Evolutionary conservation across 2,329 filamentous ascomycete genomes (phyloP).

Genomic region (Peltaster fructicola): DNA sequence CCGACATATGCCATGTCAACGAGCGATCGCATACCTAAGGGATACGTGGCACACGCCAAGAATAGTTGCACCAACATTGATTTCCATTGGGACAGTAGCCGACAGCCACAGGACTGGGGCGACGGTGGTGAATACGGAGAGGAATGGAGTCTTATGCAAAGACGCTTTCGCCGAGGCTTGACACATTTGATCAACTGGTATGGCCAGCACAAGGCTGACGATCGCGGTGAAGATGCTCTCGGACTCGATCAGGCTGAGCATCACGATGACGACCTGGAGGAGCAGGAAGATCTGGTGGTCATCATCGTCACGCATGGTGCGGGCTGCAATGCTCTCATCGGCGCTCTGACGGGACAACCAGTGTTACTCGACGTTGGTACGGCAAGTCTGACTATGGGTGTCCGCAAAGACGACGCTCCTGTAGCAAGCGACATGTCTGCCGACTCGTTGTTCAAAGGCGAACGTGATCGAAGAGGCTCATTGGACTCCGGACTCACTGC

Average conservation of each 20-base stretch:
- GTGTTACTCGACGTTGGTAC: conserved; percentile 80
- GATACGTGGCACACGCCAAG: conserved; percentile 78
- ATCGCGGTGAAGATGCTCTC: conserved; percentile 17
- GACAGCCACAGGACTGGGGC: conserved; percentile 61
- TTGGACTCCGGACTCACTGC: conserved; percentile 31
- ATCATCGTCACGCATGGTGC: conserved; percentile 87
- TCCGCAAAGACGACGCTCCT: conserved; percentile 33
- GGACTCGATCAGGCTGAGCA: conserved; percentile 18
- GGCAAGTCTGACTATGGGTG: conserved; percentile 80
- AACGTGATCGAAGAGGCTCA: conserved; percentile 19
- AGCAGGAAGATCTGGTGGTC: conserved; percentile 57
- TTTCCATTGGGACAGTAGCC: conserved; percentile 90
- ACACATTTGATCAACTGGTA: conserved; percentile 77
- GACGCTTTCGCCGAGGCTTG: conserved; percentile 64
- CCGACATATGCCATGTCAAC: conserved; percentile 71
- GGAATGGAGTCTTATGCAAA: conserved; percentile 93
- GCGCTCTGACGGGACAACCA: conserved; percentile 77
- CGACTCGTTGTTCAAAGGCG: conserved; percentile 9
- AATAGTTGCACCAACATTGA: conserved; percentile 78
- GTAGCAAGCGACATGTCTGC: conserved; percentile 4
- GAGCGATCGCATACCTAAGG: conserved; percentile 65
- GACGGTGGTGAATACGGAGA: conserved; percentile 77
- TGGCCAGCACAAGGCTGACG: conserved; percentile 24
- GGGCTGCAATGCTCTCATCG: conserved; percentile 87
- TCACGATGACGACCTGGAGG: conserved; percentile 30